phyloP scores from a whole-genome alignment of 345 rosid species.

The Populus tremula region DNA sequence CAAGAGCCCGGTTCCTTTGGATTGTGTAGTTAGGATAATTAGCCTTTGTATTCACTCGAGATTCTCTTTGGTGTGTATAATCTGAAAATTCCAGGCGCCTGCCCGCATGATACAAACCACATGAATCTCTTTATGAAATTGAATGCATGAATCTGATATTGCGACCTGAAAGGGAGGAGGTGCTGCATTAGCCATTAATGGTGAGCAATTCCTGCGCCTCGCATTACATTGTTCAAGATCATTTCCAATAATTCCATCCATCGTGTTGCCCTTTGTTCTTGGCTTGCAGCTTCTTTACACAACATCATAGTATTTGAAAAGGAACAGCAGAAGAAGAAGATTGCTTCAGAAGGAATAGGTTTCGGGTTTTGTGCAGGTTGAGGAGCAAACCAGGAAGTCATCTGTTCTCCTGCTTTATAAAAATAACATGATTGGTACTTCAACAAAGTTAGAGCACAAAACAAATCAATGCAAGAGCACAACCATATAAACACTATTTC shows the following conservation, averaged over 20 bases:
- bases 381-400: constrained; percentile 1
- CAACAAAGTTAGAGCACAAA: too few species aligned
- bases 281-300: constrained; percentile 15
- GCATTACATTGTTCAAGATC: too few species aligned
- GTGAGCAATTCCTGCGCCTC: background rate
- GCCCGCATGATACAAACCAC: background rate
- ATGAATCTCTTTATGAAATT: too few species aligned
- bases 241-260: background rate
- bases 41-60: background rate
- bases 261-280: background rate
- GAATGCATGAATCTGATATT: too few species aligned
- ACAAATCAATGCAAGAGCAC: too few species aligned
- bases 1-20: background rate
- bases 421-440: too few species aligned
- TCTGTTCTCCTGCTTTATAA: too few species aligned
- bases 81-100: background rate
- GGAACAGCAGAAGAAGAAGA: background rate
- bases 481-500: too few species aligned
- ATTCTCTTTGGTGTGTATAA: background rate
- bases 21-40: background rate
- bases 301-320: background rate
- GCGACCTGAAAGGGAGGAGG: too few species aligned
- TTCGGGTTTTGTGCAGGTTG: constrained; percentile 4
- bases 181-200: background rate
- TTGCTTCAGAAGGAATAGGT: background rate